Evolutionary conservation across 805 yeast species (phyloP).

Genomic region (Ogataea methylovora): DNA sequence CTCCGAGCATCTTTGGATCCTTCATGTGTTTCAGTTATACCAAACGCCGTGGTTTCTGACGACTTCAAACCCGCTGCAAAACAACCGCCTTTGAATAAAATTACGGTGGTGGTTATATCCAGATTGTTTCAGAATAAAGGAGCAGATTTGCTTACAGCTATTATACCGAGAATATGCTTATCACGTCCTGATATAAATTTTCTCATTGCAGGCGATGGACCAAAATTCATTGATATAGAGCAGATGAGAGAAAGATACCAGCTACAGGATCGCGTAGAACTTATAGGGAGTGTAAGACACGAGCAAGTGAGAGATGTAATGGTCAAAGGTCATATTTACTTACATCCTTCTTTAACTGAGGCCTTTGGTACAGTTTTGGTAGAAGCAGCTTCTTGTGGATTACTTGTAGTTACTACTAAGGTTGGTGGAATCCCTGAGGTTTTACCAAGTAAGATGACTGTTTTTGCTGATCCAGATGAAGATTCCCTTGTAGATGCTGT

Average conservation of each 20-base stretch:
- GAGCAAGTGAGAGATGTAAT: constrained; percentile 90
- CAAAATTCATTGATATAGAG: constrained; percentile 85
- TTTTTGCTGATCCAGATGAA: constrained; percentile 83
- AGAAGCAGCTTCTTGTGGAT: constrained; percentile 96
- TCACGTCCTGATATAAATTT: constrained; percentile 60
- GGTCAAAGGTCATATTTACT: constrained; percentile 88
- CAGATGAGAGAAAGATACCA: constrained; percentile 88
- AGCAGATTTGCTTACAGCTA: constrained; percentile 76
- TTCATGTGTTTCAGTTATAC: constrained; percentile 74
- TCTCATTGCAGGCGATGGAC: constrained; percentile 95
- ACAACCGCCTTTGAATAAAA: constrained; percentile 28
- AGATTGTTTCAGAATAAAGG: constrained; percentile 95
- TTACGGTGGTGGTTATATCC: constrained; percentile 87
- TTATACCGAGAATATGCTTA: constrained; percentile 77
- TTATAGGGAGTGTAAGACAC: constrained; percentile 83
- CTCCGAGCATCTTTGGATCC: constrained; percentile 82
- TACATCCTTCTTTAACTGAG: constrained; percentile 92
- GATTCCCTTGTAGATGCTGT: constrained; percentile 71
- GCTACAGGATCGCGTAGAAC: constrained; percentile 78
- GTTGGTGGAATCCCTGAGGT: constrained; percentile 99
- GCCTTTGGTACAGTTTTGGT: constrained; percentile 97
- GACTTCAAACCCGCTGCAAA: constrained; percentile 57
- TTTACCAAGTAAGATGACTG: constrained; percentile 86
- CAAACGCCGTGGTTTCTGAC: constrained; percentile 85
- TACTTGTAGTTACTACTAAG: constrained; percentile 85